Conservation (phyloP, 495 filamentous ascomycete genomes). For the Cryomyces minteri region DNA sequence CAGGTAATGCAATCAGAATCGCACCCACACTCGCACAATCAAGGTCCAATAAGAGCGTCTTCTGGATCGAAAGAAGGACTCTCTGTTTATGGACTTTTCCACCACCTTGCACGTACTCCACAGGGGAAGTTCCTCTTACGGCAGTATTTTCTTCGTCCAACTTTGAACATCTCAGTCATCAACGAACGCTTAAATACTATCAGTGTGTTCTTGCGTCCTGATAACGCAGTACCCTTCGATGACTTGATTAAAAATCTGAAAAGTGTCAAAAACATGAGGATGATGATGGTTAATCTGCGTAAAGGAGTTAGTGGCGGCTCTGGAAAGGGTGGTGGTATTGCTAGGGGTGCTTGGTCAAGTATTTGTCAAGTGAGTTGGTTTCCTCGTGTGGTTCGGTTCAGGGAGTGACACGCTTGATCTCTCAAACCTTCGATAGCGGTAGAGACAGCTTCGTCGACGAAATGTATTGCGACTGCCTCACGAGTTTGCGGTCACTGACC, state of each 20-base stretch:
- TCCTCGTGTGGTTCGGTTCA: too few relatives aligned
- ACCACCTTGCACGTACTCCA: constrained; percentile 57
- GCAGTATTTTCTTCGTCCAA: constrained; percentile 75
- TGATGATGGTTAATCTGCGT: constrained; percentile 48
- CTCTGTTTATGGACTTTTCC: constrained; percentile 76
- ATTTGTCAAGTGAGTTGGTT: constrained; percentile 9
- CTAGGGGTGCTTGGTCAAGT: constrained; percentile 52
- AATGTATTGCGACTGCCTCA: too few relatives aligned
- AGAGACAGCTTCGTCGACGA: too few relatives aligned
- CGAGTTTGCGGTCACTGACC: too few relatives aligned
- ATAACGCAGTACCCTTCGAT: constrained; percentile 40
- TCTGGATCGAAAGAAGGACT: constrained; percentile 71
- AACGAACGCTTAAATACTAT: constrained; percentile 57
- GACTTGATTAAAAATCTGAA: constrained; percentile 44
- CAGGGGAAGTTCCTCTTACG: constrained; percentile 63
- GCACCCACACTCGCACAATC: constrained; percentile 69
- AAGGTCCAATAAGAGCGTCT: constrained; percentile 47
- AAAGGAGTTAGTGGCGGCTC: constrained; percentile 53
- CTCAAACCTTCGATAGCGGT: too few relatives aligned
- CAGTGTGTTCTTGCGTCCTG: constrained; percentile 44
- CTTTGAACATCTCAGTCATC: constrained; percentile 44
- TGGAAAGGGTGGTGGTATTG: constrained; percentile 36
- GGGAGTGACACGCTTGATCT: too few relatives aligned
- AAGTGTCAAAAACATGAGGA: constrained; percentile 63
- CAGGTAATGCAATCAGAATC: constrained; percentile 75